A percentile compares a stretch with the other conserved stretches of the same genome.
phyloP scores from a whole-genome alignment of 768 basidiomycete genomes.

The Pisolithus microcarpus region DNA sequence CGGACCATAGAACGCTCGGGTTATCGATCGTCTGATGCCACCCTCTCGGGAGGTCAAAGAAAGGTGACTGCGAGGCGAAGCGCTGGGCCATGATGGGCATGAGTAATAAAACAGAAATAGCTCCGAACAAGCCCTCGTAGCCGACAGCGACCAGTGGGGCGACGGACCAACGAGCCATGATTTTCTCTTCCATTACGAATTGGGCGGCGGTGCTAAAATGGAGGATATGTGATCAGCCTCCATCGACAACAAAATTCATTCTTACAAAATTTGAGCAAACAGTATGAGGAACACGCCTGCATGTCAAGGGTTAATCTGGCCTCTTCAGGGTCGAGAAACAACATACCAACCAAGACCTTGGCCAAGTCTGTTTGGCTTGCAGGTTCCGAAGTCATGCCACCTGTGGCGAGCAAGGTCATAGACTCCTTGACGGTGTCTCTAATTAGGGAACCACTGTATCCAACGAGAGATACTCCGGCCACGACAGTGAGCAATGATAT shows the following conservation, averaged over 20 bases:
- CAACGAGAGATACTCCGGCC: slow-evolving; percentile 75
- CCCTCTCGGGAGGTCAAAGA: slow-evolving; percentile 86
- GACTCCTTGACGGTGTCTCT: slow-evolving; percentile 60
- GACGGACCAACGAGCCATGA: slow-evolving; percentile 81
- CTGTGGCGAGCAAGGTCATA: slow-evolving; percentile 19
- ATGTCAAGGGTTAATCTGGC: slow-evolving; percentile 2
- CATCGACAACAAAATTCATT: background rate
- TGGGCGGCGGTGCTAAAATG: slow-evolving; percentile 72
- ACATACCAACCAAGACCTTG: slow-evolving; percentile 63
- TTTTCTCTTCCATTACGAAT: slow-evolving; percentile 95
- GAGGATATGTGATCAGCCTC: slow-evolving; percentile 1
- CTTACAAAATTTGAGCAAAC: slow-evolving; percentile 93
- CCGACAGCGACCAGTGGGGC: slow-evolving; percentile 91
- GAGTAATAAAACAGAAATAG: slow-evolving; percentile 66
- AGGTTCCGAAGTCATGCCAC: slow-evolving; percentile 35
- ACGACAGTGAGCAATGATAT: slow-evolving; percentile 84
- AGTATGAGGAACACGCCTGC: slow-evolving; percentile 85
- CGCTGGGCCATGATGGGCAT: slow-evolving; percentile 76
- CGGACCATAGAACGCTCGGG: slow-evolving; percentile 60
- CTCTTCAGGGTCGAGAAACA: background rate
- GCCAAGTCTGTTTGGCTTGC: slow-evolving; percentile 56
- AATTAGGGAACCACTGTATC: slow-evolving; percentile 82
- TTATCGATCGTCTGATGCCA: slow-evolving; percentile 84
- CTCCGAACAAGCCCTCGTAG: slow-evolving; percentile 89
- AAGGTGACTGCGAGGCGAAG: slow-evolving; percentile 53